Evolutionary conservation across 768 basidiomycete species (phyloP), one percentile per base, ranked within the genome.

Genomic region (Boletales sp.): DNA sequence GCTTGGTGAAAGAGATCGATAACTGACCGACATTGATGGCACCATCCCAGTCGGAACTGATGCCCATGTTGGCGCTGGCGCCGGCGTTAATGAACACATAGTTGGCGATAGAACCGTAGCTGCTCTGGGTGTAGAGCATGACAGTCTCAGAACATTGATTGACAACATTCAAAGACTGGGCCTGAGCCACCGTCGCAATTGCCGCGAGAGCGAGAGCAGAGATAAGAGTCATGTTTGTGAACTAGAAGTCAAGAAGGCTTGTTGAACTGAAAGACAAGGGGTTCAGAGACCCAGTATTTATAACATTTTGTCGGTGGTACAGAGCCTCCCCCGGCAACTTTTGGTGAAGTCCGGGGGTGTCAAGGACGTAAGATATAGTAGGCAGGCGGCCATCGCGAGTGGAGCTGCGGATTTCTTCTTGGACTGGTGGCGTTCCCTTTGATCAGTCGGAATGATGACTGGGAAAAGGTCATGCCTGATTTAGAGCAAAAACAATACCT

Each of bases 41-140:
- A 39, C 67, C 65, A 6, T 65, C 65, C 65, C 65, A 66, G 60
- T 67, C 46, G 43, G 60, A 57, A 34, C 62, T 68, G 10, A 66
- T 66, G 31, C 59, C 65, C 54, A 66, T 7, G 61, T 70, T 58
- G 36, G 29, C 17, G 30, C 55, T 65, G 19, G 45, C 54, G 17
- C 63, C 69, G 19, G 53, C 48, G 34, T 32, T 48, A 17, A 68
- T 49, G 31, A 43, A 54, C 35, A 70, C 54, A 30, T 69, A 45
- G 57, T 65, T 70, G 2, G 27, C 8, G 40, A 68, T 58, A 29
- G 19, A 38, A 30, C 67, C 67, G 13, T 32, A 67, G 46, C 67
- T 68, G 18, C 35, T 69, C 51, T 63, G 58, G 0, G 67, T 70
- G 21, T 40, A 61, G 34, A 70, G 54, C 38, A 70, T 54, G 39